Evolutionary conservation across 2,329 filamentous ascomycete species (phyloP), one percentile per base, ranked within the genome.

Genomic region (Lasiodiplodia gonubiensis): DNA sequence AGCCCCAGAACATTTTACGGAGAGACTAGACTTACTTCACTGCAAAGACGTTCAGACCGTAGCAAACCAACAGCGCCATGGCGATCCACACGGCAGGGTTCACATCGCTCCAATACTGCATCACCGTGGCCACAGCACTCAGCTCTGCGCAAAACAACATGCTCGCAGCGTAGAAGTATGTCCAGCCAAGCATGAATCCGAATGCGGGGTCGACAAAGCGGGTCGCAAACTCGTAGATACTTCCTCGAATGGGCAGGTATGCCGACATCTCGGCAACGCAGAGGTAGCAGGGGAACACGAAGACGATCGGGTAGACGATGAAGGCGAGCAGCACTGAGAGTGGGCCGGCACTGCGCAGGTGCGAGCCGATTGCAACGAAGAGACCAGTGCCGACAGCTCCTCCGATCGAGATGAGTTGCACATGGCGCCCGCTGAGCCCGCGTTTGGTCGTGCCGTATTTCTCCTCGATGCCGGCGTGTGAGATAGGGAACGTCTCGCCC

Each of bases 141-240:
- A 79, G 78, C 69, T 83, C 83, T 64, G 82, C 83, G 30, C 71
- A 64, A 30, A 64, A 61, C 59, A 61, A 27, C 59, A 61, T 61
- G 21, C 59, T 61, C 27, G 59, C 59, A 12, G 52, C 64, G 21
- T 57, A 67, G 16, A 49, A 67, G 23, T 67, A 61, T 21, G 46
- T 67, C 65, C 65, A 67, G 12, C 65, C 65, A 11, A 67, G 23
- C 39, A 57, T 57, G 46, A 67, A 67, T 4, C 65, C 65, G 10
- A 67, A 49, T 2, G 54, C 55, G 4, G 65, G 65, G 33, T 63
- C 54, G 18, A 67, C 54, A n/a, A 57, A 67, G 18, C 93, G 87
- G 35, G 92, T 94, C 12, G 92, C 93, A 80, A 97, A 5, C 91
- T 89, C 1, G 92, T 90, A 75, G 96, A 97, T 2, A 92, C 94